Evolutionary conservation across 2,329 filamentous ascomycete genomes (phyloP), one percentile per base, ranked within the genome.

Genomic region (Colletotrichum sojae): DNA sequence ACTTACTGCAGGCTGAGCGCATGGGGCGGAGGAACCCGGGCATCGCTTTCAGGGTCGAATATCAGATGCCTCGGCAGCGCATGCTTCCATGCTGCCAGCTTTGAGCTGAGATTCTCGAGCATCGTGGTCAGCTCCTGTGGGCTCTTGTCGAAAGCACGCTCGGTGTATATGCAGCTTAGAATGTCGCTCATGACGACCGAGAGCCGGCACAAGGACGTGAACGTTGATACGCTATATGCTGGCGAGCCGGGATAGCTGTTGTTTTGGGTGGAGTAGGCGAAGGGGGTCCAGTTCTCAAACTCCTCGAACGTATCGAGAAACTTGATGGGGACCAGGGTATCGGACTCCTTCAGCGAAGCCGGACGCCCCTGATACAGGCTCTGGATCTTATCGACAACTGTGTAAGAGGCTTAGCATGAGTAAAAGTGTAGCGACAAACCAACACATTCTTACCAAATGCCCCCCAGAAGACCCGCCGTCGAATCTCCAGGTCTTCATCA

Each of bases 351-450:
- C 6, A 87, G 74, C 3, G 76, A 83, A 0, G 81, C 82, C 0
- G 85, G 87, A 0, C 86, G 82, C 0, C 86, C 87, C 71, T 86
- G 85, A 56, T 88, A 89, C 0, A 89, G 73, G 15, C 81, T 84
- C 68, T 89, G 86, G 8, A 88, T 82, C 71, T 88, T 89, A 69
- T 88, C 87, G 48, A 79, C 57, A 53, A 81, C 73, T 72, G 72
- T 12, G 71, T 10, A 18, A 25, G n/a, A 4, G 18, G 39, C 13
- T 57, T n/a, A 48, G 15, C 13, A 13, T 15, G 40, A 16, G 40
- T 9, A 22, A 13, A 12, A 8, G 10, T 48, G 9, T 4, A 5
- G 18, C 9, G 1, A 36, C 8, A 1, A 68, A 69, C 45, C 69
- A 73, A 72, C 53, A 73, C 67, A 73, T 9, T 48, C 72, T 12